Evolutionary conservation across 208 protist species (phyloP), one percentile per base, ranked within the genome.

Genomic region (Crithidia thermophila): DNA sequence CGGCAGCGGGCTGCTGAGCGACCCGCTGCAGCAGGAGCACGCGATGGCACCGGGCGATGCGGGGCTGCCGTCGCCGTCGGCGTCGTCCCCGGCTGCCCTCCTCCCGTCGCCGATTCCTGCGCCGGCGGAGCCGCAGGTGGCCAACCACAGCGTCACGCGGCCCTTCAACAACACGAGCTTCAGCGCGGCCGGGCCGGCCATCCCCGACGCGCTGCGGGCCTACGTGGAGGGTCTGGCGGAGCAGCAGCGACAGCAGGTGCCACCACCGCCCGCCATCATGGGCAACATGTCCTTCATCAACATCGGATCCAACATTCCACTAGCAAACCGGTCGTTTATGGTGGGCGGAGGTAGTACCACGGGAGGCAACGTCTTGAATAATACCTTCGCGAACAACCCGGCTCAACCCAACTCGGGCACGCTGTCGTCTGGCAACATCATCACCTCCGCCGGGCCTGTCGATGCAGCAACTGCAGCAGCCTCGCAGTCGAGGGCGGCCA

Each of bases 241-340:
- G 52, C 55, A 68, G 45, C 69, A 74, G 34, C 68, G 49, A 25
- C 68, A 74, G 52, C 68, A 67, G 43, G 51, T 63, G n/a, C 68
- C 68, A 8, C 57, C 43, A n/a, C 68, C 68, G 46, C 68, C 68
- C 13, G 68, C 68, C 21, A 25, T 74, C 36, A 50, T 74, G 1
- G 68, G 68, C 30, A 74, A 74, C 42, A 27, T 45, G 51, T 74
- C 68, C 28, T 74, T 60, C 40, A 67, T 74, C 23, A 34, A 51
- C 33, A 0, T 67, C 9, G 33, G 51, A 25, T 27, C 30, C 40
- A 50, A 56, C 25, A 27, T 74, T 3, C 68, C 68, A 27, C 50
- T 67, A 42, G 39, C n/a, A 0, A 68, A 64, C 39, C 73, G 67
- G 25, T 50, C 53, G 27, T 56, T 68, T 27, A 13, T 61, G 14